Evolutionary conservation across 495 filamentous ascomycete species (phyloP).

Genomic region (Aspergillus campestris): DNA sequence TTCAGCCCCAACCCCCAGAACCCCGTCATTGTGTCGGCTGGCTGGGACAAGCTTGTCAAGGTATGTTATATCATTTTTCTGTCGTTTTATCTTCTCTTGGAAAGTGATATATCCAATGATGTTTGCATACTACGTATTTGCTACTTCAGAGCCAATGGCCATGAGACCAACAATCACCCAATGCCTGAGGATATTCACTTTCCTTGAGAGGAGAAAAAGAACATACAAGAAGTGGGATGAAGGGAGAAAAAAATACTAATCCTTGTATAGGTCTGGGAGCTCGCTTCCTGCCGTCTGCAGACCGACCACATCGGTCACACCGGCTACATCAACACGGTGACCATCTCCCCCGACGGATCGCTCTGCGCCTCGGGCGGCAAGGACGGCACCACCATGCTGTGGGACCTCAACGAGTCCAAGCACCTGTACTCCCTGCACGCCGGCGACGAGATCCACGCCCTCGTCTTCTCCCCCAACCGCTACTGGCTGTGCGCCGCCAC

Average conservation of each 20-base stretch:
- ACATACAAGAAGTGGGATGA: conserved; percentile 2
- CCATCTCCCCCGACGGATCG: conserved; percentile 98
- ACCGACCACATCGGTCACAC: conserved; percentile 99
- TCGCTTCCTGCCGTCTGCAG: conserved; percentile 97
- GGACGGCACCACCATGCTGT: conserved; percentile 99
- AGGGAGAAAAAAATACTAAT: conserved; percentile 20
- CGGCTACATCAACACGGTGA: conserved; percentile 99
- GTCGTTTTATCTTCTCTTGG: conserved; percentile 2
- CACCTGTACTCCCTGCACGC: conserved; percentile 99
- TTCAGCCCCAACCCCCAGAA: conserved; percentile 99
- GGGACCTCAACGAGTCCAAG: conserved; percentile 99
- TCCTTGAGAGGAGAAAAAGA: conserved; percentile 5
- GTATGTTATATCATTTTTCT: conserved; percentile 47
- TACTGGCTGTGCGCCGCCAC: conserved; percentile 99
- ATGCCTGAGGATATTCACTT: conserved; percentile 61
- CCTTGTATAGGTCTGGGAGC: conserved; percentile 83
- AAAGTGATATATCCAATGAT: conserved; percentile 59
- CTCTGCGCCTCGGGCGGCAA: conserved; percentile 99
- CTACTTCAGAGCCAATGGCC: conserved; percentile 99
- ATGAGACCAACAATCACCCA: conserved; percentile 96
- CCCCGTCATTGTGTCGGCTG: conserved; percentile 97
- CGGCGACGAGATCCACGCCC: conserved; percentile 99
- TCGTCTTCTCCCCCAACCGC: conserved; percentile 99
- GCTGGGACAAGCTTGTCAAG: conserved; percentile 99
- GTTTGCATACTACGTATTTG: conserved; percentile 98